Percentiles rank a stretch among this genome's conserved stretches.
Conservation (phyloP, 768 basidiomycete species). For the Pholiota molesta region DNA sequence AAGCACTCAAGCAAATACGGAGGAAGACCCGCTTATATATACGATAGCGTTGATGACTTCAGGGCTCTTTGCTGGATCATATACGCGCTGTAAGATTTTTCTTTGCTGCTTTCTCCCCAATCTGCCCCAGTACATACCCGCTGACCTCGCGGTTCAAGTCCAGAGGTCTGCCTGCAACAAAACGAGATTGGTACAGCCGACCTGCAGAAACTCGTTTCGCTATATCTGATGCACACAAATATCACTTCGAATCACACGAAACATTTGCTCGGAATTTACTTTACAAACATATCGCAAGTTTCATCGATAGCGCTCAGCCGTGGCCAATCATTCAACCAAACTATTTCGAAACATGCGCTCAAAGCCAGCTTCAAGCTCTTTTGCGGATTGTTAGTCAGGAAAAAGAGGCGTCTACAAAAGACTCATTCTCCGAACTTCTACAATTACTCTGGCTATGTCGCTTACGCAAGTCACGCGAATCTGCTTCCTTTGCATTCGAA, state of each 20-base stretch:
- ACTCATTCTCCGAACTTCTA: neutral
- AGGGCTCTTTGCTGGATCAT: conserved; percentile 24
- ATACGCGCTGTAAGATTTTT: conserved; percentile 21
- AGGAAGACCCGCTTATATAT: conserved; percentile 18
- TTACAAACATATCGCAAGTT: neutral
- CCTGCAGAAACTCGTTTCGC: neutral
- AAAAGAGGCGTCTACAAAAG: neutral
- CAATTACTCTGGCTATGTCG: neutral
- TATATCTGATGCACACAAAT: neutral
- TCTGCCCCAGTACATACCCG: no score
- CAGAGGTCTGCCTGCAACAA: neutral
- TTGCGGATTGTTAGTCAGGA: neutral
- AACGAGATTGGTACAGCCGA: neutral
- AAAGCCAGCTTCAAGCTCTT: neutral
- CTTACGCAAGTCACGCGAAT: neutral
- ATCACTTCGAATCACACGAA: neutral
- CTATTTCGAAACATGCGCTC: neutral
- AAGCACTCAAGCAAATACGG: neutral
- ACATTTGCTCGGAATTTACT: neutral
- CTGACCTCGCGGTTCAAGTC: neutral
- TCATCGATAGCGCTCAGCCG: neutral
- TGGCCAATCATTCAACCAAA: neutral
- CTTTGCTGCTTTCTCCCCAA: neutral
- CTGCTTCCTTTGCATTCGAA: neutral
- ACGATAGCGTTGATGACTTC: conserved; percentile 18